Evolutionary conservation across 768 basidiomycete genomes (phyloP), one percentile per base, ranked within the genome.

Genomic region (Daedaleopsis nitida): DNA sequence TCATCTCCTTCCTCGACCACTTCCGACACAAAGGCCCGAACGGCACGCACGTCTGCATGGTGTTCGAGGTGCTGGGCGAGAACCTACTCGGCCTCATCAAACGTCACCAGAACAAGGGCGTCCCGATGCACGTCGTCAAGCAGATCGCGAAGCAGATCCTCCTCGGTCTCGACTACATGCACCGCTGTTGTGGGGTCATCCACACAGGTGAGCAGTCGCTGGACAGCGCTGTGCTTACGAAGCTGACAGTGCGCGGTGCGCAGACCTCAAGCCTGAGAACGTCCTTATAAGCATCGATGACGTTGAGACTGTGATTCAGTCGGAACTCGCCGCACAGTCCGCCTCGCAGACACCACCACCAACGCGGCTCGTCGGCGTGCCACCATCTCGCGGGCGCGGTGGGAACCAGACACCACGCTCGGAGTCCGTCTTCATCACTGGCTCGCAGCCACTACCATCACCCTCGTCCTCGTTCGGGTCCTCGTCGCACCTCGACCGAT

Each of bases 41-140:
- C 73, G 97, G 97, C 39, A 89, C 85, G 16, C 97, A 99, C 76
- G 92, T 99, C 67, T 98, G 97, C 82, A 98, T 99, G 97, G 95
- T 97, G 14, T 98, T 98, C 70, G 97, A 99, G 75, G 97, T 98
- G 24, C 84, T 99, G 10, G 97, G 96, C 62, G 96, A 99, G 77
- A 98, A 96, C 73, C 80, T 99, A 2, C 85, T 98, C 2, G 95
- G 91, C 5, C 84, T 99, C 68, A 97, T 98, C 83, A 98, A 97
- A 76, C 86, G 96, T 12, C 94, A 98, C 78, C 96, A 98, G 80
- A 95, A 94, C 78, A 95, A 96, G 69, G 96, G 96, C 65, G 96
- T 98, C 1, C 96, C 96, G 14, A 92, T 94, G 81, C 87, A 81
- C 52, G 78, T 98, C 66, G 94, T 96, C 65, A 90, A 89, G 70